These are phyloP conservation scores for Pyronema omphalodes DNA, from an alignment of 495 filamentous ascomycete genomes.

Conservation along the genomic window DNA sequence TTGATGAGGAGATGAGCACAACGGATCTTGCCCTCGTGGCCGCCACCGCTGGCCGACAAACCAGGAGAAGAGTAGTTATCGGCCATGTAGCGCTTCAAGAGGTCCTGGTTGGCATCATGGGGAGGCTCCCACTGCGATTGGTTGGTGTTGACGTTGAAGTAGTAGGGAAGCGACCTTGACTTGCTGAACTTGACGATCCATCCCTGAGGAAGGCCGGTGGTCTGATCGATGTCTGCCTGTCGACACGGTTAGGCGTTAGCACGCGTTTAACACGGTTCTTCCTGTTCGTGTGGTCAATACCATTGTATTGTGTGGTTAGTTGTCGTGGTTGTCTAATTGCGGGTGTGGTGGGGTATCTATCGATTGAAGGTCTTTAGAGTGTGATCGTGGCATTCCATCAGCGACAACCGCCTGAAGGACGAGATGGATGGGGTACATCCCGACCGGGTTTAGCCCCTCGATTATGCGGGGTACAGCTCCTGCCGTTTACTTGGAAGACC, in stretches of 20 bases:
- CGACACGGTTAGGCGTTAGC: not conserved
- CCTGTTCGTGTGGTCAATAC: too few relatives aligned
- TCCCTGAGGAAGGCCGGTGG: constrained; percentile 58
- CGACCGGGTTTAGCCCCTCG: not conserved
- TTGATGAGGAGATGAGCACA: constrained; percentile 83
- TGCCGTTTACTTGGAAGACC: not conserved
- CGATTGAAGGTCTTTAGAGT: too few relatives aligned
- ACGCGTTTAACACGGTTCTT: too few relatives aligned
- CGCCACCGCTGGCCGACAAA: constrained; percentile 30
- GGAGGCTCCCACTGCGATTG: constrained; percentile 92
- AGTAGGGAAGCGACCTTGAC: constrained; percentile 95
- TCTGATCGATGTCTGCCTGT: not conserved
- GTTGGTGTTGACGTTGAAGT: constrained; percentile 71
- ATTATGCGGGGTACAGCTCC: not conserved
- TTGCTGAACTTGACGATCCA: constrained; percentile 96
- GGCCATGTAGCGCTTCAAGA: constrained; percentile 84
- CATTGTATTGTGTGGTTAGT: too few relatives aligned
- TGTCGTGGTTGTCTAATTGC: too few relatives aligned
- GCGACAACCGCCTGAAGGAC: too few relatives aligned
- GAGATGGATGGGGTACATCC: too few relatives aligned
- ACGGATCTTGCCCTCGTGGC: constrained; percentile 68
- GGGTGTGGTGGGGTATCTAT: too few relatives aligned
- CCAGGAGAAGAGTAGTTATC: constrained; percentile 44
- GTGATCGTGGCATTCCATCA: too few relatives aligned
- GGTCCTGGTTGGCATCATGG: constrained; percentile 63